Evolutionary conservation across 106 monocot genomes (phyloP).

Genomic region (Triglochin maritima): DNA sequence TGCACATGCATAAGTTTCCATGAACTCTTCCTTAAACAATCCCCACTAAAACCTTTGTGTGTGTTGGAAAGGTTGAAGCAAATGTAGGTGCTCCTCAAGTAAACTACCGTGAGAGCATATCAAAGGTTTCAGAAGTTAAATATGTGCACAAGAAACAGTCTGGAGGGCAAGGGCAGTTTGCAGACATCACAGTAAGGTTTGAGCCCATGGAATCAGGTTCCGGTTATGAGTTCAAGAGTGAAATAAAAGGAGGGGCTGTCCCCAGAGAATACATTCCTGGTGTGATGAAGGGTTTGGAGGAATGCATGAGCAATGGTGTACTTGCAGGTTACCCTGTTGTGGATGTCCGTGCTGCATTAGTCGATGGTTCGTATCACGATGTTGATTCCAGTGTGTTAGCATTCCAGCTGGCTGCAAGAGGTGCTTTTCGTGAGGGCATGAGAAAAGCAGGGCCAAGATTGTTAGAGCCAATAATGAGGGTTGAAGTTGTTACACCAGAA

Average conservation of each 20-base stretch:
- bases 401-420: constrained; percentile 86
- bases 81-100: constrained; percentile 97
- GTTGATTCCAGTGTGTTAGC: constrained; percentile 98
- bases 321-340: constrained; percentile 95
- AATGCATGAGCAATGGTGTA: constrained; percentile 88
- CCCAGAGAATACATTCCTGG: constrained; percentile 96
- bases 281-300: constrained; percentile 95
- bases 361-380: constrained; percentile 90
- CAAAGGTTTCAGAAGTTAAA: constrained; percentile 55
- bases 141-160: constrained; percentile 97
- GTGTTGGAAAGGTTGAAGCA: constrained; percentile 69
- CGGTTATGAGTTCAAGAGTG: constrained; percentile 98
- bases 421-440: constrained; percentile 85
- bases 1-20: too few relatives aligned
- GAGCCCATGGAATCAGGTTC: constrained; percentile 80
- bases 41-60: background rate
- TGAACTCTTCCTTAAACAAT: too few relatives aligned
- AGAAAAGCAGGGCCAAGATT: constrained; percentile 76
- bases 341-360: constrained; percentile 76
- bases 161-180: constrained; percentile 90
- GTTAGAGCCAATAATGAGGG: constrained; percentile 94
- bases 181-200: constrained; percentile 86
- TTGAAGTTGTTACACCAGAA: constrained; percentile 93
- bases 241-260: constrained; percentile 85
- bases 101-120: constrained; percentile 97